Evolutionary conservation across 495 filamentous ascomycete species (phyloP).

Genomic region (Friedmanniomyces simplex): DNA sequence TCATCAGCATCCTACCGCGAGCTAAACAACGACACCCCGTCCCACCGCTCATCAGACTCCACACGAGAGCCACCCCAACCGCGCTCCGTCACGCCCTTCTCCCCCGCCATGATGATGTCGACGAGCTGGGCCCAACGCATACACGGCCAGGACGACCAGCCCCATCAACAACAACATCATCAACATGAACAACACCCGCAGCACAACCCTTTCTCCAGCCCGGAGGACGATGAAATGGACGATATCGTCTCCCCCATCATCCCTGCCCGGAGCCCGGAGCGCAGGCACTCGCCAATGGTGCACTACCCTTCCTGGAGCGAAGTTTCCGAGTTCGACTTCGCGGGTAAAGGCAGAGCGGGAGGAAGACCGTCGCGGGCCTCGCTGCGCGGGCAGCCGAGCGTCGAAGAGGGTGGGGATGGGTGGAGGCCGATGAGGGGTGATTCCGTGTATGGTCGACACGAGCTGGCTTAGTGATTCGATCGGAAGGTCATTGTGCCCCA

Average conservation of each 20-base stretch:
- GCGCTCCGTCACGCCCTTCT: background rate
- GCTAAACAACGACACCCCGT: background rate
- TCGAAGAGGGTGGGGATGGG: background rate
- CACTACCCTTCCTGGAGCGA: slow-evolving; percentile 18
- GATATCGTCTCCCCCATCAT: slow-evolving; percentile 19
- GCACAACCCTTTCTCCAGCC: slow-evolving; percentile 14
- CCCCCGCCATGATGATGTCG: background rate
- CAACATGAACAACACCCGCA: background rate
- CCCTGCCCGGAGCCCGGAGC: slow-evolving; percentile 8
- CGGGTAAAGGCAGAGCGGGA: background rate
- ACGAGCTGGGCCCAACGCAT: background rate
- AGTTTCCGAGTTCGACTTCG: slow-evolving; percentile 12
- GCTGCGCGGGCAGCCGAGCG: background rate
- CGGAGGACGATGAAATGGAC: slow-evolving; percentile 14
- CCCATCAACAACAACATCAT: background rate
- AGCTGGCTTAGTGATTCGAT: background rate
- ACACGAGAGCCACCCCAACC: background rate
- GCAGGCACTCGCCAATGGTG: slow-evolving; percentile 14
- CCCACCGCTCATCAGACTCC: background rate
- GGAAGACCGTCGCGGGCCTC: background rate
- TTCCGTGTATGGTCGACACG: background rate
- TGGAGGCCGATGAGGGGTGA: background rate
- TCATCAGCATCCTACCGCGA: background rate
- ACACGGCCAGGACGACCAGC: background rate
- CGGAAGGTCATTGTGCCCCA: too few relatives aligned